Evolutionary conservation across 2,329 filamentous ascomycete species (phyloP), one percentile per base, ranked within the genome.

Genomic region (Mariannaea elegans): DNA sequence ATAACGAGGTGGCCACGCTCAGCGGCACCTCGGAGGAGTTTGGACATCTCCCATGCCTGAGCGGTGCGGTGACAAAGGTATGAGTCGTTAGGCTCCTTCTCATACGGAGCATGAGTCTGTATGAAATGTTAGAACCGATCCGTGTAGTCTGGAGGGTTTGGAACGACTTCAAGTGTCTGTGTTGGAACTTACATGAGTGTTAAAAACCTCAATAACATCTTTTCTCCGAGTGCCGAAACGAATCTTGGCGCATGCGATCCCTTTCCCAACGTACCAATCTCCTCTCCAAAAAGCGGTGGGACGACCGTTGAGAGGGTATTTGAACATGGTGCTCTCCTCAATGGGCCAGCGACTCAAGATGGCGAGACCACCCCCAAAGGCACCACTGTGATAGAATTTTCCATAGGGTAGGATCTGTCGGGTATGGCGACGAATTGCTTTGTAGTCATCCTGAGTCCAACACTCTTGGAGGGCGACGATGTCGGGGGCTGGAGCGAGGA

Each of bases 251-350:
- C 87, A 90, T 7, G 94, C 95, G 39, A 98, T 88, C 14, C 95
- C 95, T 75, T 98, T 98, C 0, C 95, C 95, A 9, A 97, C 94
- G 72, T 89, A 98, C 93, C 94, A 98, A 76, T 98, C 94, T 10
- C 95, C 95, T 61, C 94, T 84, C 79, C 90, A 97, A 77, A 98
- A 97, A 4, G 94, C 94, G 9, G 93, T 94, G 6, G 95, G 95
- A 16, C 94, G 86, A 16, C 95, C 95, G 75, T 97, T 97, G 52
- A 99, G 84, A n/a, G 93, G 88, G 74, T 97, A 99, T 3, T 83
- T 84, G 66, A 87, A 84, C 93, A 98, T 97, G 71, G 84, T 88
- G 76, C 90, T 94, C 79, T 97, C 91, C 70, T 92, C 90, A 65
- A 99, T 93, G 19, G 94, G 94, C 93, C 93, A 98, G 82, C 88